phyloP scores from a whole-genome alignment of 2,329 filamentous ascomycete genomes.

The Alternaria metachromatica region DNA sequence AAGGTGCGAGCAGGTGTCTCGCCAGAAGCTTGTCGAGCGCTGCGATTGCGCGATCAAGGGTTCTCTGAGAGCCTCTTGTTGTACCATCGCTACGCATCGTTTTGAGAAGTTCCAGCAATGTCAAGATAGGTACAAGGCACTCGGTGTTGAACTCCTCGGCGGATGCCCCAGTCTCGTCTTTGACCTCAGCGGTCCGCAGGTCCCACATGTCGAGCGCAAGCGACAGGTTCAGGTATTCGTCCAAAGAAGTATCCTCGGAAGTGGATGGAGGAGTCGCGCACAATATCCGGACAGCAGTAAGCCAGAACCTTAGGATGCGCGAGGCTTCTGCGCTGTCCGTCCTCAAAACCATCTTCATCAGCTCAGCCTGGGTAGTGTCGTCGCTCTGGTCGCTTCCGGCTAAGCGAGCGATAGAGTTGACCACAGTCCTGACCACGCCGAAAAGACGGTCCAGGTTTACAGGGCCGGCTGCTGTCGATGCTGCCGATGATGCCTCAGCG shows the following conservation, averaged over 20 bases:
- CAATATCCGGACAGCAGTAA: slow-evolving; percentile 33
- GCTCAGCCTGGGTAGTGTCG: slow-evolving; percentile 37
- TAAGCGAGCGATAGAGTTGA: slow-evolving; percentile 29
- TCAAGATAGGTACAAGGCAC: slow-evolving; percentile 43
- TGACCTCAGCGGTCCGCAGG: slow-evolving; percentile 33
- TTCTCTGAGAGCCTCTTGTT: neutral
- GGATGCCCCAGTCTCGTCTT: slow-evolving; percentile 37
- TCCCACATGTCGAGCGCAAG: slow-evolving; percentile 44
- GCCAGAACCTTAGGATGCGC: slow-evolving; percentile 46
- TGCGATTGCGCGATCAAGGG: slow-evolving; percentile 17
- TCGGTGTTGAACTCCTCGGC: slow-evolving; percentile 48
- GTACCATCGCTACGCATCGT: slow-evolving; percentile 1
- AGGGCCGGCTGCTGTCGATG: slow-evolving; percentile 17
- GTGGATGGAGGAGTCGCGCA: neutral
- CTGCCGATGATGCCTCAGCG: slow-evolving; percentile 22
- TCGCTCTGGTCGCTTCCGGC: slow-evolving; percentile 17
- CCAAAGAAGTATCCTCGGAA: neutral
- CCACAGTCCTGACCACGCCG: slow-evolving; percentile 21
- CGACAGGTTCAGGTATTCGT: slow-evolving; percentile 28
- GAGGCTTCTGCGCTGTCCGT: slow-evolving; percentile 45
- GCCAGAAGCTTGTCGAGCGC: slow-evolving; percentile 48
- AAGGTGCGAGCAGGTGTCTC: slow-evolving; percentile 52
- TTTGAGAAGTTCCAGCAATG: slow-evolving; percentile 31
- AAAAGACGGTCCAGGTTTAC: slow-evolving; percentile 31
- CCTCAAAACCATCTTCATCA: slow-evolving; percentile 46